Evolutionary conservation across 768 basidiomycete species (phyloP), one percentile per base, ranked within the genome.

Genomic region (Xerocomellus intermedius): DNA sequence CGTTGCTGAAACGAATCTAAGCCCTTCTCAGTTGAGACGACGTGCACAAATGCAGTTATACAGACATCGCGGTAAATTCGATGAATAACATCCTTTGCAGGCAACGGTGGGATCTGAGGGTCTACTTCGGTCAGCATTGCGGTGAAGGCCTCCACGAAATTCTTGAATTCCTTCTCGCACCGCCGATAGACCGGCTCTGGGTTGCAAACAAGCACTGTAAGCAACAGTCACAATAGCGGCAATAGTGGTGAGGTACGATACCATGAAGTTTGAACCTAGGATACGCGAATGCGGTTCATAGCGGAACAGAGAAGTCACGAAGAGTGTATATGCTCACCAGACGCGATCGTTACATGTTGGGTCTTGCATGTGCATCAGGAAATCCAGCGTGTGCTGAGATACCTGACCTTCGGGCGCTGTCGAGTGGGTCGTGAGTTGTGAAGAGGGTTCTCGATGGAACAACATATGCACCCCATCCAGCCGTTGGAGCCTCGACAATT

Each of bases 31-130:
- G 48, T 41, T 41, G 33, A 59, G 51, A 54, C n/a, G 26, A 24
- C 8, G 13, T 28, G 54, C 32, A 42, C 9, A 19, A 33, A 46
- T 24, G 24, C 1, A 22, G 9, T 24, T 17, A 42, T 36, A 47
- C 59, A 30, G 19, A 89, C 91, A 69, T 98, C 96, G 42, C 95
- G 85, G 67, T 97, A 96, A 38, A 98, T 94, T 16, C 96, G 79
- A 69, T 98, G 91, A 52, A 91, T 84, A 22, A 96, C 80, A 62
- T 99, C 96, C 64, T 94, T 95, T 0, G 91, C 83, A 0, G 97
- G 97, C 2, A 98, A 75, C 8, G 82, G 85, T 0, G 97, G 96
- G 0, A 98, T 82, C 64, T 97, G 84, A 17, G 82, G 74, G 68
- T 99, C 96, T 1, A 83, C 84, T 42, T 85, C 86, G 28, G 79